Evolutionary conservation across 78 protist species (phyloP).

Genomic region (Chrysochromulina tobinii): DNA sequence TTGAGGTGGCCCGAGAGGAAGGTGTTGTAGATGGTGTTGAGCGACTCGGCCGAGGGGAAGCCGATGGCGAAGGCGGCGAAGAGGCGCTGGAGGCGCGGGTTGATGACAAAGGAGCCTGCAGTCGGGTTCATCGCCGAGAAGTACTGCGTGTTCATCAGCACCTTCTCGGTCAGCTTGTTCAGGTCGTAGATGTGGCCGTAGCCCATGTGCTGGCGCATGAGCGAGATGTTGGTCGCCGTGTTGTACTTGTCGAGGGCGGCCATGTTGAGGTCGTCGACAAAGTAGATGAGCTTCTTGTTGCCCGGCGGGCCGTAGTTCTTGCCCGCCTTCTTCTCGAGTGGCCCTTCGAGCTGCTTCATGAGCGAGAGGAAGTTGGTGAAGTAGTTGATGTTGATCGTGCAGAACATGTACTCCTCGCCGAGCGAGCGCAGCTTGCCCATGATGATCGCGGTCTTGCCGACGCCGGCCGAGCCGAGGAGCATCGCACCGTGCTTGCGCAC

Average conservation of each 20-base stretch:
- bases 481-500: conserved; percentile 36
- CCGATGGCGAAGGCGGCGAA: conserved; percentile 64
- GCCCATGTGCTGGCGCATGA: conserved; percentile 82
- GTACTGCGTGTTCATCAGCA: conserved; percentile 52
- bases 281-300: conserved; percentile 58
- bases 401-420: not conserved
- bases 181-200: conserved; percentile 78
- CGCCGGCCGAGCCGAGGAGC: conserved; percentile 82
- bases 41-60: conserved; percentile 60
- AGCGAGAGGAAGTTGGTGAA: conserved; percentile 56
- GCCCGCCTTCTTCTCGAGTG: conserved; percentile 69
- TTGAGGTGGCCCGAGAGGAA: conserved; percentile 37
- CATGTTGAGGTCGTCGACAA: conserved; percentile 84
- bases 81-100: conserved; percentile 81
- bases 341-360: conserved; percentile 50
- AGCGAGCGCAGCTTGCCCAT: conserved; percentile 30
- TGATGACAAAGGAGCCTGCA: conserved; percentile 79
- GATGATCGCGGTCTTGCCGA: conserved; percentile 81
- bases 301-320: conserved; percentile 71
- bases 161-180: not conserved
- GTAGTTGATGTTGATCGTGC: conserved; percentile 70
- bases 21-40: conserved; percentile 53
- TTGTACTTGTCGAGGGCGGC: conserved; percentile 84
- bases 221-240: conserved; percentile 79
- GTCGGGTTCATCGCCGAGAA: conserved; percentile 83